Evolutionary conservation across 768 basidiomycete species (phyloP).

Genomic region (Amanita thiersii): DNA sequence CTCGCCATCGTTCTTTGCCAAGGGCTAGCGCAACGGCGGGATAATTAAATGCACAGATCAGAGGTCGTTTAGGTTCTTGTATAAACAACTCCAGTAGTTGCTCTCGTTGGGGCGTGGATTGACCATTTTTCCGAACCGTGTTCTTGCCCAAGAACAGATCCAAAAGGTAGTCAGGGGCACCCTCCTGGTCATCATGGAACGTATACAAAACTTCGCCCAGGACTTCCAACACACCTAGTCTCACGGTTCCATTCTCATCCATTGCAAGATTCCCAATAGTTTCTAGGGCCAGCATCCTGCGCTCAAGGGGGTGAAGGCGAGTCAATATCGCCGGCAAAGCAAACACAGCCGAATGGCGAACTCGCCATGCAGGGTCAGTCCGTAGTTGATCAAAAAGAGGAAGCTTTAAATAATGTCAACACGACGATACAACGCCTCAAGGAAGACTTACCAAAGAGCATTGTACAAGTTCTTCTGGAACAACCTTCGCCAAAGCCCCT

Average conservation of each 20-base stretch:
- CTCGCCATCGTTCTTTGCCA: constrained; percentile 66
- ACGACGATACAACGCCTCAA: background rate
- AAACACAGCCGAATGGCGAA: constrained; percentile 82
- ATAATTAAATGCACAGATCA: constrained; percentile 84
- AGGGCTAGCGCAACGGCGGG: constrained; percentile 85
- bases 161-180: constrained; percentile 70
- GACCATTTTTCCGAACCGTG: constrained; percentile 22
- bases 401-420: constrained; percentile 39
- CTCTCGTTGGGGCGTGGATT: constrained; percentile 7
- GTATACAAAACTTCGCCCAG: constrained; percentile 86
- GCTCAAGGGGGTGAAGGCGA: constrained; percentile 48
- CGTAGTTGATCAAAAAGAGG: constrained; percentile 70
- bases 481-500: constrained; percentile 81
- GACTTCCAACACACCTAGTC: constrained; percentile 74
- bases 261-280: constrained; percentile 53
- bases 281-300: constrained; percentile 57
- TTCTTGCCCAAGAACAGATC: constrained; percentile 66
- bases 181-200: constrained; percentile 55
- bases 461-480: constrained; percentile 65
- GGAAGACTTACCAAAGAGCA: constrained; percentile 45
- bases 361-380: constrained; percentile 67
- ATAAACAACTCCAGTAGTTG: constrained; percentile 34
- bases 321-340: constrained; percentile 75
- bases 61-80: constrained; percentile 61
- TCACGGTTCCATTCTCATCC: constrained; percentile 62